phyloP scores from a whole-genome alignment of 1,284 basidiomycete genomes.

The Naganishia sp. region DNA sequence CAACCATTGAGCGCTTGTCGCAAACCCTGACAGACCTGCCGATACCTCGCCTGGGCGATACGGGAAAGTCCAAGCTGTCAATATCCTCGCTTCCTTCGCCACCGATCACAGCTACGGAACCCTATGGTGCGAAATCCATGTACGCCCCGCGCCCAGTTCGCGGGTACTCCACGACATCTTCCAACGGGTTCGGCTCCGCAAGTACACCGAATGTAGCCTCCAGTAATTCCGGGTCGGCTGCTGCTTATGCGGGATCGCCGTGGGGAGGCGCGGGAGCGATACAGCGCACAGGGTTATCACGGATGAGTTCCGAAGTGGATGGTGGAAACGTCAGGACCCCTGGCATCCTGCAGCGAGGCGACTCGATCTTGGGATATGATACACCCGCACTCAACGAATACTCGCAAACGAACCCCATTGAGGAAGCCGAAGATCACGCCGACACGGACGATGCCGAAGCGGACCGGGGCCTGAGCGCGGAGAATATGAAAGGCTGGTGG shows the following conservation, averaged over 20 bases:
- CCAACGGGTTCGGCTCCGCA: constrained; percentile 24
- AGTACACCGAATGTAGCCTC: constrained; percentile 11
- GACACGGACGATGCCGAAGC: constrained; percentile 39
- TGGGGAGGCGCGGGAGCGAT: constrained; percentile 40
- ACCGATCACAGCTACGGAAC: constrained; percentile 31
- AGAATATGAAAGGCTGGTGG: constrained; percentile 66
- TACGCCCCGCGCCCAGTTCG: constrained; percentile 22
- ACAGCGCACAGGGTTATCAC: constrained; percentile 27
- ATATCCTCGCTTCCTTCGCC: constrained; percentile 30
- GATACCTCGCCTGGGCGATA: constrained; percentile 61
- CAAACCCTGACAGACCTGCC: constrained; percentile 68
- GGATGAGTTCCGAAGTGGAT: constrained; percentile 30
- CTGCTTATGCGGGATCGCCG: constrained; percentile 37
- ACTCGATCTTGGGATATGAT: constrained; percentile 17
- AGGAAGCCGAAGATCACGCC: constrained; percentile 28
- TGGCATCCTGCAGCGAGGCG: constrained; percentile 10
- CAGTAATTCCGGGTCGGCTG: neutral
- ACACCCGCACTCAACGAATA: constrained; percentile 22
- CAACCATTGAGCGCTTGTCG: constrained; percentile 78
- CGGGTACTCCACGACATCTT: constrained; percentile 22
- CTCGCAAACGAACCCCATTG: neutral
- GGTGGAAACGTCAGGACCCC: neutral
- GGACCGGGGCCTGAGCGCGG: constrained; percentile 30
- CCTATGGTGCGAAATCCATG: constrained; percentile 31
- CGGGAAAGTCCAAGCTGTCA: neutral